Conservation (phyloP, 805 yeast genomes). For the Yarrowia sp. region DNA sequence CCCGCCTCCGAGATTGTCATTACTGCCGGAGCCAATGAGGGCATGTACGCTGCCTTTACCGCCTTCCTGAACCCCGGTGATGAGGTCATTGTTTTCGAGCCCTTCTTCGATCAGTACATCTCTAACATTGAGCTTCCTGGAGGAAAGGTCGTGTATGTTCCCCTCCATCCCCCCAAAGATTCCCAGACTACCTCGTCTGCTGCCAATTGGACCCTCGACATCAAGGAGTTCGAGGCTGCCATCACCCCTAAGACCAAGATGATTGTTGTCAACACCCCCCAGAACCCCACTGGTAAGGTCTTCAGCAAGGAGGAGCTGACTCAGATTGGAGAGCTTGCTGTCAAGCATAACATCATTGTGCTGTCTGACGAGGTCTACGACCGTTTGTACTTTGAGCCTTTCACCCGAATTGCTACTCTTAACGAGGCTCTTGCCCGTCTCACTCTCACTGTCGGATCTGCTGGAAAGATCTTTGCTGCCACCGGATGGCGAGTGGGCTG, state of each 20-base stretch:
- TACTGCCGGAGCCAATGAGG: conserved; percentile 97
- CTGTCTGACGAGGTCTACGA: conserved; percentile 96
- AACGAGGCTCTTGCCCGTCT: conserved; percentile 73
- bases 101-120: conserved; percentile 95
- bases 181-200: conserved; percentile 59
- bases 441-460: conserved; percentile 91
- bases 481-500: conserved; percentile 99
- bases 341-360: conserved; percentile 75
- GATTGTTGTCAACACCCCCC: conserved; percentile 88
- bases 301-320: conserved; percentile 71
- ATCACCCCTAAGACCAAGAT: conserved; percentile 75
- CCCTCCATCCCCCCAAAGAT: conserved; percentile 76
- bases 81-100: conserved; percentile 94
- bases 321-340: conserved; percentile 76
- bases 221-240: conserved; percentile 67
- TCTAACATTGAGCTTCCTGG: conserved; percentile 92
- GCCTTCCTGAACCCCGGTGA: conserved; percentile 86
- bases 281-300: conserved; percentile 93
- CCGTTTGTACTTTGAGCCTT: conserved; percentile 69
- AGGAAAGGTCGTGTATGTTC: conserved; percentile 84
- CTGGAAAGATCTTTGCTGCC: conserved; percentile 97
- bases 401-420: conserved; percentile 81
- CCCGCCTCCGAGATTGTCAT: conserved; percentile 63
- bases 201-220: conserved; percentile 89
- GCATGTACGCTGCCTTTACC: conserved; percentile 77